A percentile compares a stretch with the other conserved stretches of the same genome.
These are phyloP conservation scores for Penicillium vulpinum DNA, from an alignment of 2,329 filamentous ascomycete species.

Conservation along the genomic window DNA sequence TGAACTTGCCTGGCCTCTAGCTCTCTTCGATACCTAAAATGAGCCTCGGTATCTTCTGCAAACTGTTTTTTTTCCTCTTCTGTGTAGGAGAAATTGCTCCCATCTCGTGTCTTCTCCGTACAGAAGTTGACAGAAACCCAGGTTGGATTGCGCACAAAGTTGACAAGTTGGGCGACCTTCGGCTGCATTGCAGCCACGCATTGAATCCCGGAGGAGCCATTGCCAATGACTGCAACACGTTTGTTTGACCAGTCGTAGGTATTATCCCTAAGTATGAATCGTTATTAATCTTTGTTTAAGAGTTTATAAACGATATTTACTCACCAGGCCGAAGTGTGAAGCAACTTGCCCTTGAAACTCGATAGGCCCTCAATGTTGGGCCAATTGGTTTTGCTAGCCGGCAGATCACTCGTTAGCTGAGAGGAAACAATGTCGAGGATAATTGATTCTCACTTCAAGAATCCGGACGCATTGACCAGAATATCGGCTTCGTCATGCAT, in stretches of 20 bases:
- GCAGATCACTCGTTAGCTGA: not conserved
- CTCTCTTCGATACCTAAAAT: conserved; percentile 8
- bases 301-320: not conserved
- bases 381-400: conserved; percentile 22
- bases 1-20: conserved; percentile 5
- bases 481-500: conserved; percentile 36
- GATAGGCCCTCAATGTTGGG: conserved; percentile 30
- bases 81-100: conserved; percentile 24
- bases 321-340: conserved; percentile 34
- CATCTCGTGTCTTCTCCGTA: conserved; percentile 24
- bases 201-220: conserved; percentile 38
- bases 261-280: conserved; percentile 16
- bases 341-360: conserved; percentile 30
- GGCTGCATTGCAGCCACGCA: conserved; percentile 25
- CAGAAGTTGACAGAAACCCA: conserved; percentile 28
- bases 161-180: conserved; percentile 23
- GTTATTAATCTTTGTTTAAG: not conserved
- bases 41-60: conserved; percentile 13
- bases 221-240: conserved; percentile 26
- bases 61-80: conserved; percentile 27
- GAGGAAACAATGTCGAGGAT: not conserved
- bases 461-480: conserved; percentile 36
- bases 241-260: conserved; percentile 21
- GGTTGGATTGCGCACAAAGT: conserved; percentile 32
- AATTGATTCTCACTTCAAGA: conserved; percentile 14